phyloP scores from a whole-genome alignment of 139 green algal species.

The Parachlorella kessleri region DNA sequence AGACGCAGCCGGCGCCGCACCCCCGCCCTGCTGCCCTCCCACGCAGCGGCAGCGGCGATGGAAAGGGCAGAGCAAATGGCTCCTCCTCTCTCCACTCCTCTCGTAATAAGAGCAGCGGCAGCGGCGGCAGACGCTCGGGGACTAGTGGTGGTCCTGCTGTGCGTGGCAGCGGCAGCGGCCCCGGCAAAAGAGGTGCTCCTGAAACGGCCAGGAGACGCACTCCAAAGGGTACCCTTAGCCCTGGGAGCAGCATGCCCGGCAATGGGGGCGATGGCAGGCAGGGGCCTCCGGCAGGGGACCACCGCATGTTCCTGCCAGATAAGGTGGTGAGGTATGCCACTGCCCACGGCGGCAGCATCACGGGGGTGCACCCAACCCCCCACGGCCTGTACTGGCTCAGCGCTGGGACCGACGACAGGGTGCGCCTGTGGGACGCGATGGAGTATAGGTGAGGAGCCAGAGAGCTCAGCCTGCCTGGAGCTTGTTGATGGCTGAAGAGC shows the following conservation, averaged over 20 bases:
- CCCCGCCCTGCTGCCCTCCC: neutral
- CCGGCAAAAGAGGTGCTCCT: no score
- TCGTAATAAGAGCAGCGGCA: neutral
- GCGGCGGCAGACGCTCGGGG: neutral
- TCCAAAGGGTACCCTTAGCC: no score
- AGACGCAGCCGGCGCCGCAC: constrained; percentile 21
- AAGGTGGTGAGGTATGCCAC: constrained; percentile 12
- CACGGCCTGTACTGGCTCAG: constrained; percentile 71
- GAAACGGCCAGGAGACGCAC: no score
- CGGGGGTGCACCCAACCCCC: constrained; percentile 57
- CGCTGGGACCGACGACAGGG: constrained; percentile 71
- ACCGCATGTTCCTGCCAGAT: constrained; percentile 27
- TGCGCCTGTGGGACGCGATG: constrained; percentile 81
- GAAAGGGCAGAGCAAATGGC: no score
- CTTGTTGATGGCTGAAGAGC: no score
- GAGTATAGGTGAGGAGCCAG: constrained; percentile 6
- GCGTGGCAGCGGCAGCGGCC: neutral
- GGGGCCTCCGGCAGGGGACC: neutral
- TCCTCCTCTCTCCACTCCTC: neutral
- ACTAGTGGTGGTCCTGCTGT: neutral
- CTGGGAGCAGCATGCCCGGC: no score
- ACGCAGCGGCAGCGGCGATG: neutral
- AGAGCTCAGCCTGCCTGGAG: neutral
- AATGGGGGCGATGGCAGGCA: neutral
- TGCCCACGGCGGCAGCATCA: constrained; percentile 21